phyloP scores from a whole-genome alignment of 495 filamentous ascomycete genomes.

The Xylaria palmicola region DNA sequence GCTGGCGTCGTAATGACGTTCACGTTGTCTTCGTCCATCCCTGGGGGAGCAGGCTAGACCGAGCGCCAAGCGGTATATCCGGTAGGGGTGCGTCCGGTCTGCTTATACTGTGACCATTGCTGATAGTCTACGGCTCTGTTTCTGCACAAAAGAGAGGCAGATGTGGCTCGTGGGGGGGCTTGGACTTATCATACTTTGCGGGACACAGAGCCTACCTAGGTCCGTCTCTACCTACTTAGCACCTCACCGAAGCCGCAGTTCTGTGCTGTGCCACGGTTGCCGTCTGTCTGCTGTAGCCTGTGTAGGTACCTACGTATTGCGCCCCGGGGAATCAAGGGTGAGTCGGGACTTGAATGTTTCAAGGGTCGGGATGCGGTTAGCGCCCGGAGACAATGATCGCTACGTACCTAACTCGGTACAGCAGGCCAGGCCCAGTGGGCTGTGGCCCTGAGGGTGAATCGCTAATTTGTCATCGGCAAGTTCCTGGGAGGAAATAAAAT shows the following conservation, averaged over 20 bases:
- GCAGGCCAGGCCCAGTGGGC: background rate
- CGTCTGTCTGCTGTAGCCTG: too few relatives aligned
- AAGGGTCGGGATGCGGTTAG: slow-evolving; percentile 2
- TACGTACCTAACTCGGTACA: too few relatives aligned
- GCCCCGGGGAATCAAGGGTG: background rate
- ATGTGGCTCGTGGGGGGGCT: background rate
- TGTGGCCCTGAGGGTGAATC: background rate
- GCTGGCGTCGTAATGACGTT: slow-evolving; percentile 9
- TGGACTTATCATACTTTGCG: background rate
- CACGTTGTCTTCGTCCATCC: background rate
- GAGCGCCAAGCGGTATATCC: background rate
- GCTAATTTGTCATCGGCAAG: slow-evolving; percentile 13
- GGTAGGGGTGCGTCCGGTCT: background rate
- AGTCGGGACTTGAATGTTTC: slow-evolving; percentile 6
- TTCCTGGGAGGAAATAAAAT: background rate
- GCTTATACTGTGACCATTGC: too few relatives aligned
- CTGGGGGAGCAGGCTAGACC: background rate
- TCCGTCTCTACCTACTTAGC: too few relatives aligned
- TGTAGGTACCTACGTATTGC: background rate
- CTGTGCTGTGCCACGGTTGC: too few relatives aligned
- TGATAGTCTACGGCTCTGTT: too few relatives aligned
- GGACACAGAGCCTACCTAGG: background rate
- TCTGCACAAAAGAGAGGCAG: background rate
- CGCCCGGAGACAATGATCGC: background rate
- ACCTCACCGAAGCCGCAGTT: too few relatives aligned